These are phyloP conservation scores for Trichoderma cornu-damae DNA, from an alignment of 2,329 filamentous ascomycete genomes.

Conservation along the genomic window DNA sequence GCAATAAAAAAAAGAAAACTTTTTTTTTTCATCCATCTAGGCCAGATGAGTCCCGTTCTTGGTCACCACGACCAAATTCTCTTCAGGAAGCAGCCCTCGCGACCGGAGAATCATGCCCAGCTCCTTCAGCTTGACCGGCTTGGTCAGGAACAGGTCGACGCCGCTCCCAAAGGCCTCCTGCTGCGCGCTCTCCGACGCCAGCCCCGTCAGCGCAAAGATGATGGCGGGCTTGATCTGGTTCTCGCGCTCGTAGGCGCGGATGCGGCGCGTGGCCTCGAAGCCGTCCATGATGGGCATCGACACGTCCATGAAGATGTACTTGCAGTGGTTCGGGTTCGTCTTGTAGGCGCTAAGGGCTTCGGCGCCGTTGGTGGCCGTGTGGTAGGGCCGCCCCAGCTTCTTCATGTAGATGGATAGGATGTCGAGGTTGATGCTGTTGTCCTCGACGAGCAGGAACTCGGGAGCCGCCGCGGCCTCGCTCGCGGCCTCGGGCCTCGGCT, in stretches of 20 bases:
- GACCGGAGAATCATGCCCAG: conserved; percentile 25
- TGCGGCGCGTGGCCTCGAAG: conserved; percentile 45
- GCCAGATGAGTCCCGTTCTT: conserved; percentile 4
- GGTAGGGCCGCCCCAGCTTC: conserved; percentile 30
- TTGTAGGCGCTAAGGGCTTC: conserved; percentile 32
- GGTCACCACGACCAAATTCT: conserved; percentile 2
- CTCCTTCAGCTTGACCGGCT: conserved; percentile 45
- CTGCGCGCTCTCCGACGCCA: conserved; percentile 46
- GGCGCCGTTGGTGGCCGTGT: conserved; percentile 32
- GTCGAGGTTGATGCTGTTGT: conserved; percentile 20
- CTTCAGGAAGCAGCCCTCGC: conserved; percentile 11
- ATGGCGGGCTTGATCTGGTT: conserved; percentile 37
- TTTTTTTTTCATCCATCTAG: background rate
- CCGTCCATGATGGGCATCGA: conserved; percentile 56
- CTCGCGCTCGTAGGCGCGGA: conserved; percentile 45
- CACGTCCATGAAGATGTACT: conserved; percentile 43
- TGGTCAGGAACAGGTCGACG: conserved; percentile 51
- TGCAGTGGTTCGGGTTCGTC: conserved; percentile 23
- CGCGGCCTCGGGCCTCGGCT: background rate
- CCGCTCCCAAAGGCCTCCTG: conserved; percentile 50
- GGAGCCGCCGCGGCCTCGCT: background rate
- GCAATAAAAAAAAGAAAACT: background rate
- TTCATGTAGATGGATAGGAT: conserved; percentile 32
- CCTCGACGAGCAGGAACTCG: conserved; percentile 19
- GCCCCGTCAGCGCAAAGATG: conserved; percentile 50